Evolutionary conservation across 1,139 yeast species (phyloP), one percentile per base, ranked within the genome.

Genomic region (Kodamaea fungicola): DNA sequence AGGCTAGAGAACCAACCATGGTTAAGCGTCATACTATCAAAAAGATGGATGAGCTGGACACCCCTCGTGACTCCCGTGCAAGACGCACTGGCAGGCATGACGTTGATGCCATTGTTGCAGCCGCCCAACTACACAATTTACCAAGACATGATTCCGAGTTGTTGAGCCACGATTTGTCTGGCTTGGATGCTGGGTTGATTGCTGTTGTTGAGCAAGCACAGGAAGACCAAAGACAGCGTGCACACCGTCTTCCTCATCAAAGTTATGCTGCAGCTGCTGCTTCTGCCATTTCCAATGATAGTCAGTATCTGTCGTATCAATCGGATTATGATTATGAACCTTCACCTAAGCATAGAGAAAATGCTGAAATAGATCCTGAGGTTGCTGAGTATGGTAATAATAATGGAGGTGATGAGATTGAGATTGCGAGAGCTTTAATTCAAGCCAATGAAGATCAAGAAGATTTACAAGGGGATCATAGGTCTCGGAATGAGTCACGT

Each of bases 201-300:
- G 87, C 84, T 0, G 86, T 81, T 3, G 84, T 81, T 2, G 84
- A 80, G 46, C 80, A 80, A 32, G 85, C 80, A 0, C 81, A 76
- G 45, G 46, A 44, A 23, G 42, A 35, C 8, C 47, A 42, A 7
- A 45, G 37, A 21, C 41, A 39, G 8, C 47, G 40, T 26, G 42
- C 45, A 6, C 34, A 9, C 38, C 42, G 38, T 13, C 46, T 43
- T 8, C 42, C 43, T 7, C 54, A 49, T 13, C 55, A 45, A 10
- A 51, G 63, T 1, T 67, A 67, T 42, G 74, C 74, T 4, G 69
- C 71, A 2, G 74, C 64, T 0, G 74, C 74, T 6, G 73, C 74
- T 2, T 56, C 66, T 4, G 73, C 70, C 1, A 62, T 55, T 2
- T 47, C 57, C 2, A 61, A 52, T 31, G 43, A 54, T 8, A 50